Conservation (phyloP, 116 monocot genomes). For the Posidonia oceanica region DNA sequence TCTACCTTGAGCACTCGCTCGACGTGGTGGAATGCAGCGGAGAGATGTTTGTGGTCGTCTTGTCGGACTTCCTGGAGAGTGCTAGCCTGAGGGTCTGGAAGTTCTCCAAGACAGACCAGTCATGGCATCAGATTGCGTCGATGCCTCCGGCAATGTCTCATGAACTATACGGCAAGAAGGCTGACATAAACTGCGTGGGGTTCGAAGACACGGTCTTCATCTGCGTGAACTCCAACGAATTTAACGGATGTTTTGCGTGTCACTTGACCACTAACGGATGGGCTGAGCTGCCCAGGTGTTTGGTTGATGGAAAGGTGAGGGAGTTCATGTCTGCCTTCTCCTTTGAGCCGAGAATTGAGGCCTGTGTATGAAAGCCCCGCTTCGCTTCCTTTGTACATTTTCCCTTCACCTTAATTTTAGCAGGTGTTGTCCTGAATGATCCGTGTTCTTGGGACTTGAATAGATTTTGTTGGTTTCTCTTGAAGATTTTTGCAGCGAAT, state of each 20-base stretch:
- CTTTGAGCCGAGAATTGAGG: constrained; percentile 87
- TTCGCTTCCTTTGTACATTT: not conserved
- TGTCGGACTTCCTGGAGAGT: constrained; percentile 75
- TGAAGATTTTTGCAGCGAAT: not conserved
- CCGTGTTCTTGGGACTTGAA: not conserved
- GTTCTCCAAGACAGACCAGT: constrained; percentile 26
- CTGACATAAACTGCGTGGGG: constrained; percentile 72
- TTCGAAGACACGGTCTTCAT: constrained; percentile 36
- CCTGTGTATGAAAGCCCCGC: not conserved
- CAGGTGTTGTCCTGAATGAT: too few relatives aligned
- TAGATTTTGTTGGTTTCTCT: not conserved
- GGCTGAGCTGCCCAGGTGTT: constrained; percentile 62
- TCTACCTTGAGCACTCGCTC: constrained; percentile 62
- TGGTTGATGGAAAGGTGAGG: constrained; percentile 34
- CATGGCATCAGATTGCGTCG: constrained; percentile 56
- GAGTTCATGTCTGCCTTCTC: constrained; percentile 74
- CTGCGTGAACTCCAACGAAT: constrained; percentile 50
- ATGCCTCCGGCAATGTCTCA: constrained; percentile 86
- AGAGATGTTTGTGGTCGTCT: constrained; percentile 43
- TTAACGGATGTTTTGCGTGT: constrained; percentile 34
- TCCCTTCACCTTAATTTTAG: constrained; percentile 30
- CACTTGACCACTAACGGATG: constrained; percentile 33
- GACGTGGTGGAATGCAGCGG: constrained; percentile 67
- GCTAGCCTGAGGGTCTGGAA: constrained; percentile 75
- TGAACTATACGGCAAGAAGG: constrained; percentile 56